phyloP scores from a whole-genome alignment of 495 filamentous ascomycete species.

The Stereocaulon alpinum region DNA sequence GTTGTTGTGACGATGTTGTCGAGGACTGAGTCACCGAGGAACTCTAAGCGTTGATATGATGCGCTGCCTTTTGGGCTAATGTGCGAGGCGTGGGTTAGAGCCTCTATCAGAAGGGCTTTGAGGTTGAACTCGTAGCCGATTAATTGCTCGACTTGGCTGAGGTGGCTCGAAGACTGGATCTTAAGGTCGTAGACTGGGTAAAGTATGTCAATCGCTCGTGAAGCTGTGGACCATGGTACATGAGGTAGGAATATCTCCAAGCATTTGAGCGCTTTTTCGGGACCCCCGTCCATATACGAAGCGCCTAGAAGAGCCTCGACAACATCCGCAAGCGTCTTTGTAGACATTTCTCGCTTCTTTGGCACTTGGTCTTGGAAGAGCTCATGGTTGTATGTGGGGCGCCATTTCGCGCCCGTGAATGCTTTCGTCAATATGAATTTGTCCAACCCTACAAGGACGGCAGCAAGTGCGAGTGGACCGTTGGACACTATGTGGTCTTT shows the following conservation, averaged over 20 bases:
- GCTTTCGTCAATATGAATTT: slow-evolving; percentile 58
- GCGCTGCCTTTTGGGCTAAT: slow-evolving; percentile 33
- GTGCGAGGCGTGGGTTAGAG: slow-evolving; percentile 70
- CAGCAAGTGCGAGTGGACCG: slow-evolving; percentile 51
- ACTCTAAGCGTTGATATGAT: slow-evolving; percentile 83
- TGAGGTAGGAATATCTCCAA: slow-evolving; percentile 57
- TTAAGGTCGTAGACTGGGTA: slow-evolving; percentile 26
- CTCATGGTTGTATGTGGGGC: slow-evolving; percentile 49
- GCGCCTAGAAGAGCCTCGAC: slow-evolving; percentile 80
- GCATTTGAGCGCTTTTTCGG: slow-evolving; percentile 51
- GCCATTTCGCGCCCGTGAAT: slow-evolving; percentile 66
- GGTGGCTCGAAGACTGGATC: slow-evolving; percentile 11
- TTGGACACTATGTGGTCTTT: slow-evolving; percentile 71
- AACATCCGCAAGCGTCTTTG: slow-evolving; percentile 81
- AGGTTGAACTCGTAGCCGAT: slow-evolving; percentile 65
- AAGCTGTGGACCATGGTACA: slow-evolving; percentile 42
- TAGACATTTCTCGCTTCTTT: slow-evolving; percentile 42
- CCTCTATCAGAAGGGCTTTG: slow-evolving; percentile 64
- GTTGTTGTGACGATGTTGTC: slow-evolving; percentile 61
- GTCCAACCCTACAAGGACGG: slow-evolving; percentile 54
- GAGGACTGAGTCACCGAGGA: slow-evolving; percentile 78
- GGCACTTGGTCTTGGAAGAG: slow-evolving; percentile 19
- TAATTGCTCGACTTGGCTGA: slow-evolving; percentile 42
- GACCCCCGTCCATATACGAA: slow-evolving; percentile 60
- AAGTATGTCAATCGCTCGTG: slow-evolving; percentile 24